A percentile compares a stretch with the other conserved stretches of the same genome.
These are phyloP conservation scores for Daphne laureola DNA, from an alignment of 441 rosid genomes.

Conservation along the genomic window DNA sequence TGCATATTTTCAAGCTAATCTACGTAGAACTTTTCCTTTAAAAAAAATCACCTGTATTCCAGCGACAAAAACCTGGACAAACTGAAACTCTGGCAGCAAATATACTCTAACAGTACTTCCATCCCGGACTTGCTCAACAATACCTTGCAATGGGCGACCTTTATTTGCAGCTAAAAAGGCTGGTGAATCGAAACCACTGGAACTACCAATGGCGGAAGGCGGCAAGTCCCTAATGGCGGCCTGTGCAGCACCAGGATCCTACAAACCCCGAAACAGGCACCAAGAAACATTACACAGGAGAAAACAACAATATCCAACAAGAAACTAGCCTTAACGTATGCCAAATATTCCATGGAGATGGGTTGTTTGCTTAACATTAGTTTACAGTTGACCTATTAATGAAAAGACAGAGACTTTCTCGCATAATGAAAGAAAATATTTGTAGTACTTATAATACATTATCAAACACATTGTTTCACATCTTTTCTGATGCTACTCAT, in stretches of 20 bases:
- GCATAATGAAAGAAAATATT: no score
- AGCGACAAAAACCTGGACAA: conserved; percentile 92
- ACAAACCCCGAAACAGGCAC: conserved; percentile 2
- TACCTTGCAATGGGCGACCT: conserved; percentile 80
- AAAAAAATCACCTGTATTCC: conserved; percentile 71
- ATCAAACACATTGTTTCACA: no score
- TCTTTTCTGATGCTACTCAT: no score
- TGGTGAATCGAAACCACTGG: conserved; percentile 81
- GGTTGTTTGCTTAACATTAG: no score
- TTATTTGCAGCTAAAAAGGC: conserved; percentile 75
- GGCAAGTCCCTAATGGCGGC: conserved; percentile 77
- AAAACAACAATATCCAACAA: no score
- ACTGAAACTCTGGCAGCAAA: conserved; percentile 96
- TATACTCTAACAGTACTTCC: conserved; percentile 88
- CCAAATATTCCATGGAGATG: no score
- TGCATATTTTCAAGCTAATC: conserved; percentile 4
- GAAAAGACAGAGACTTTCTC: no score
- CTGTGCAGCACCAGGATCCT: conserved; percentile 82
- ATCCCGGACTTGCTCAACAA: conserved; percentile 98
- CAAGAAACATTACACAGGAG: no score
- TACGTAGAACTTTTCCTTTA: background rate
- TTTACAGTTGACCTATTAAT: no score
- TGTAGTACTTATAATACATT: no score
- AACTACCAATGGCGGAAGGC: conserved; percentile 89
- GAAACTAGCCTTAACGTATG: no score